These are phyloP conservation scores for Citropsis articulata DNA, from an alignment of 345 rosid species.

Conservation along the genomic window DNA sequence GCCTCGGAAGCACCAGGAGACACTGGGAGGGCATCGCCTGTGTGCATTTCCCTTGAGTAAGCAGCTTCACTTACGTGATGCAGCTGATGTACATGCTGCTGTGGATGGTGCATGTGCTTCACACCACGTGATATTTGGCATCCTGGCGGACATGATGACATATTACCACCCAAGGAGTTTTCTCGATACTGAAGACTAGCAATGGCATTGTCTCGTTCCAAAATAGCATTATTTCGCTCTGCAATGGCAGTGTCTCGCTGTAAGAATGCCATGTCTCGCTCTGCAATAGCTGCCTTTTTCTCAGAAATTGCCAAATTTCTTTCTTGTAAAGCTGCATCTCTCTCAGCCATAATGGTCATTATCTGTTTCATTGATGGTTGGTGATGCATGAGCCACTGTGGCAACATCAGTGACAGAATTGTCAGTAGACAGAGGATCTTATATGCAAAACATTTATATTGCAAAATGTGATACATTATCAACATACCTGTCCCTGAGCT, in stretches of 20 bases:
- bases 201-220: conserved; percentile 86
- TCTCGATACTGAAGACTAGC: conserved; percentile 85
- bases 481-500: conserved; percentile 85
- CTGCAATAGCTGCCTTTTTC: conserved; percentile 87
- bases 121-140: conserved; percentile 84
- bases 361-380: conserved; percentile 99
- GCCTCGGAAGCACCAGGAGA: conserved; percentile 52
- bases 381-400: conserved; percentile 91
- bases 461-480: background rate
- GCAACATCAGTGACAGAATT: conserved; percentile 16
- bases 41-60: conserved; percentile 62
- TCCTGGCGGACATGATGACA: conserved; percentile 66
- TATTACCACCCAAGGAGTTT: conserved; percentile 56
- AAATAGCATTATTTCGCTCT: conserved; percentile 80
- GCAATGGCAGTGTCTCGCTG: conserved; percentile 95
- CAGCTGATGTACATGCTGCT: conserved; percentile 58
- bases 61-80: conserved; percentile 56
- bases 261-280: conserved; percentile 86
- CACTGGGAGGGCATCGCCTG: conserved; percentile 39
- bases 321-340: conserved; percentile 94
- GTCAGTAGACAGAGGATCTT: background rate
- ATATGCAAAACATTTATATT: background rate
- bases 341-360: conserved; percentile 92
- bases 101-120: conserved; percentile 79
- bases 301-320: conserved; percentile 88